These are phyloP conservation scores for Akanthomyces uredinophilus DNA, from an alignment of 2,329 filamentous ascomycete genomes.

Conservation along the genomic window DNA sequence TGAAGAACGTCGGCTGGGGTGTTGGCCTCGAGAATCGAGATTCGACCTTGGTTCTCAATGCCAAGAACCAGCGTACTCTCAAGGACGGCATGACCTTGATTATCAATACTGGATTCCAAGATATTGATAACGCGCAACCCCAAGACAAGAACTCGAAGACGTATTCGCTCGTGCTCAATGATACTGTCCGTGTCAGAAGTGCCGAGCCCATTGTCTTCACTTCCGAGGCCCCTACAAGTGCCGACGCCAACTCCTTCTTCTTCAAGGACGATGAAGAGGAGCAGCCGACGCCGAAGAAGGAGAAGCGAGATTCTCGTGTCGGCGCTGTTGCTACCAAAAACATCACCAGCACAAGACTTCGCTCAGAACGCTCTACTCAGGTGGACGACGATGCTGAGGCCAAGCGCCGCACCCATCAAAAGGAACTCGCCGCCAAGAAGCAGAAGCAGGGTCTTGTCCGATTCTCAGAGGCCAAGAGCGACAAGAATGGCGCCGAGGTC, in stretches of 20 bases:
- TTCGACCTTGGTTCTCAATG: slow-evolving; percentile 74
- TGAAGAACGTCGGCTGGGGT: slow-evolving; percentile 86
- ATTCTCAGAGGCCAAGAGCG: slow-evolving; percentile 80
- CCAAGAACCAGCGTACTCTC: slow-evolving; percentile 74
- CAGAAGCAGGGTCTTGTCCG: slow-evolving; percentile 80
- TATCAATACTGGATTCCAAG: slow-evolving; percentile 82
- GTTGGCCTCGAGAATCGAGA: slow-evolving; percentile 92
- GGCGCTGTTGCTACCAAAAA: slow-evolving; percentile 90
- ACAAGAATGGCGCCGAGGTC: slow-evolving; percentile 82
- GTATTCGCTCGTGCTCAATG: slow-evolving; percentile 86
- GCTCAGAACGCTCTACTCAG: slow-evolving; percentile 83
- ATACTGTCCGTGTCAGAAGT: slow-evolving; percentile 83
- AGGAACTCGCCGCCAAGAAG: slow-evolving; percentile 80
- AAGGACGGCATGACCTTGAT: slow-evolving; percentile 97
- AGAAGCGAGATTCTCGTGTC: slow-evolving; percentile 77
- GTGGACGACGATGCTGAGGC: slow-evolving; percentile 87
- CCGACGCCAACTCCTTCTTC: slow-evolving; percentile 95
- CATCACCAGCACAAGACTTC: slow-evolving; percentile 87
- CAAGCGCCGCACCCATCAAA: slow-evolving; percentile 84
- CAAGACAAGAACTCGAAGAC: slow-evolving; percentile 85
- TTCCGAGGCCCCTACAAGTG: slow-evolving; percentile 82
- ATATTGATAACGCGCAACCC: slow-evolving; percentile 79
- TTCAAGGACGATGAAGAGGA: slow-evolving; percentile 95
- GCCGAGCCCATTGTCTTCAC: slow-evolving; percentile 86
- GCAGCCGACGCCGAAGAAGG: slow-evolving; percentile 80